Percentiles rank a stretch among this genome's conserved stretches.
Evolutionary conservation across 768 basidiomycete genomes (phyloP).

Genomic region (Fibroporia radiculosa): DNA sequence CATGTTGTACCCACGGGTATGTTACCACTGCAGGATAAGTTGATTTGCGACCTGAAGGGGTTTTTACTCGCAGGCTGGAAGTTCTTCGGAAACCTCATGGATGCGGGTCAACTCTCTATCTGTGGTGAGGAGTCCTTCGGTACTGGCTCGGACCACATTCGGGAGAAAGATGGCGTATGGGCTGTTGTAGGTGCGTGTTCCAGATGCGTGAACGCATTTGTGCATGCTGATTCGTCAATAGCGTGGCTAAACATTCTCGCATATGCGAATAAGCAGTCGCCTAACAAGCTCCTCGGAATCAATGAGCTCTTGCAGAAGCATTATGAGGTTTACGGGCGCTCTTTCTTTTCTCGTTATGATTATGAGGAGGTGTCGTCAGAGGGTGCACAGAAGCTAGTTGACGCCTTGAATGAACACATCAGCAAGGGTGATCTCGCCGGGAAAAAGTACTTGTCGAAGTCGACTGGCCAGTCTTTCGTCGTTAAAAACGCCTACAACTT

Average conservation of each 20-base stretch:
- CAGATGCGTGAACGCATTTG: neutral
- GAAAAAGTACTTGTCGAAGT: conserved; percentile 57
- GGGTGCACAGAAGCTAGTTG: conserved; percentile 82
- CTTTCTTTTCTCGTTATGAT: conserved; percentile 98
- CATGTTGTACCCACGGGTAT: conserved; percentile 96
- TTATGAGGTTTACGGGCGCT: conserved; percentile 90
- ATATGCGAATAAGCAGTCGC: conserved; percentile 72
- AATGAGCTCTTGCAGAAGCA: conserved; percentile 84
- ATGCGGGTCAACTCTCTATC: conserved; percentile 94
- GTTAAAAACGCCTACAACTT: conserved; percentile 80
- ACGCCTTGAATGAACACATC: conserved; percentile 66
- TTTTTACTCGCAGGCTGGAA: conserved; percentile 72
- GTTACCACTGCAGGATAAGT: conserved; percentile 12
- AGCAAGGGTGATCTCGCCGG: conserved; percentile 59
- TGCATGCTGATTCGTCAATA: conserved; percentile 23
- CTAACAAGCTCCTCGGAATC: conserved; percentile 76
- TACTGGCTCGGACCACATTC: conserved; percentile 99
- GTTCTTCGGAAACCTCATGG: conserved; percentile 99
- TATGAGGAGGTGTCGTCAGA: conserved; percentile 96
- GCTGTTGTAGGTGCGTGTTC: conserved; percentile 75
- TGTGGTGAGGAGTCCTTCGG: conserved; percentile 99
- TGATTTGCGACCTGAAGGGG: neutral
- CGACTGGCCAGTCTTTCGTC: conserved; percentile 64
- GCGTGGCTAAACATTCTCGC: conserved; percentile 98
- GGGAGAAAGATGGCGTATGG: conserved; percentile 99